These are phyloP conservation scores for Tillandsia leiboldiana DNA, from an alignment of 176 grass and related monocot species.

Conservation along the genomic window DNA sequence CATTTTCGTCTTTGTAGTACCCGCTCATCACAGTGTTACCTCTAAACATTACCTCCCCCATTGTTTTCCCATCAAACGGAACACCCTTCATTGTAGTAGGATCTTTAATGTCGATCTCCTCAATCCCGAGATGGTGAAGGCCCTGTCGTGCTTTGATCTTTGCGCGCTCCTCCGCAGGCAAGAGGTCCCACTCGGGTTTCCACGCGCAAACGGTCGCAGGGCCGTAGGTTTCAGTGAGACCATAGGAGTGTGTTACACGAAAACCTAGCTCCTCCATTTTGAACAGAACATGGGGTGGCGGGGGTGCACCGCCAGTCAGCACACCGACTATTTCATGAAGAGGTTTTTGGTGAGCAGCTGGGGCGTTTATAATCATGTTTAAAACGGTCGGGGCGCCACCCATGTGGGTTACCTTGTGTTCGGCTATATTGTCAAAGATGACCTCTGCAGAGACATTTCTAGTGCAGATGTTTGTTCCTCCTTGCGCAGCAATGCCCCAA, in stretches of 20 bases:
- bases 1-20: slow-evolving; percentile 64
- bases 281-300: slow-evolving; percentile 44
- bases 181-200: slow-evolving; percentile 71
- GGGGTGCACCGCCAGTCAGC: slow-evolving; percentile 59
- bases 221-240: slow-evolving; percentile 85
- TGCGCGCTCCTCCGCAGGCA: slow-evolving; percentile 47
- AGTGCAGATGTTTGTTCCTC: slow-evolving; percentile 55
- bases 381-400: slow-evolving; percentile 64
- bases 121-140: slow-evolving; percentile 52
- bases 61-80: slow-evolving; percentile 48
- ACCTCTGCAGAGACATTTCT: slow-evolving; percentile 31
- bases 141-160: slow-evolving; percentile 69
- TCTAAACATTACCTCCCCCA: slow-evolving; percentile 82
- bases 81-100: slow-evolving; percentile 49
- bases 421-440: slow-evolving; percentile 42
- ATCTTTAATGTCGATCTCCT: slow-evolving; percentile 69
- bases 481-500: slow-evolving; percentile 74
- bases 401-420: slow-evolving; percentile 54
- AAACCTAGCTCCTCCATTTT: slow-evolving; percentile 69
- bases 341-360: slow-evolving; percentile 16
- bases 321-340: slow-evolving; percentile 28
- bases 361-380: slow-evolving; percentile 57
- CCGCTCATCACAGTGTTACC: slow-evolving; percentile 90
- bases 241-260: slow-evolving; percentile 53
- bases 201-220: slow-evolving; percentile 51